Percentiles rank a stretch among this genome's conserved stretches.
Conservation (phyloP, 1,139 yeast genomes). For the Candida tunisiensis region DNA sequence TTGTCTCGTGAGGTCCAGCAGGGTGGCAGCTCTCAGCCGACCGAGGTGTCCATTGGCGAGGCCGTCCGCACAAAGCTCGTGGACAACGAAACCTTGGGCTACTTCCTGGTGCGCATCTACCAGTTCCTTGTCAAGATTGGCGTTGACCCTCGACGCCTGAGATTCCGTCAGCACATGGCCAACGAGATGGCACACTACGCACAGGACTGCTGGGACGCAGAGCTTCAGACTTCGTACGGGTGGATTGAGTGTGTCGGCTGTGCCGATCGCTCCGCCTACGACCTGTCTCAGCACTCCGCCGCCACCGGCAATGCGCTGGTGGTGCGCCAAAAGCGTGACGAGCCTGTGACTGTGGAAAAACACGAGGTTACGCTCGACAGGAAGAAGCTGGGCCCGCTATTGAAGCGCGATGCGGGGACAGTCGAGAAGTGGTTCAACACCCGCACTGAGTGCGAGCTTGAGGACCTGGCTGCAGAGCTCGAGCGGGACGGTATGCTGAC, state of each 20-base stretch:
- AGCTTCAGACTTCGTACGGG: slow-evolving; percentile 86
- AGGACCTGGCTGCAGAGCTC: slow-evolving; percentile 57
- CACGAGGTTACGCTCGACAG: slow-evolving; percentile 77
- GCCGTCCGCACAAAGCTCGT: slow-evolving; percentile 81
- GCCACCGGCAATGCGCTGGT: slow-evolving; percentile 90
- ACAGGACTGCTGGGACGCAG: slow-evolving; percentile 99
- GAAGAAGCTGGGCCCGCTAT: slow-evolving; percentile 94
- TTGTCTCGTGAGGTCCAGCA: slow-evolving; percentile 79
- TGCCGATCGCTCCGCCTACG: slow-evolving; percentile 98
- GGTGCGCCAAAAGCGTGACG: slow-evolving; percentile 77
- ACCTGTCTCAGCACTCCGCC: slow-evolving; percentile 86
- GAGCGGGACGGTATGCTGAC: slow-evolving; percentile 44
- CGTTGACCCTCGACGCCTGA: slow-evolving; percentile 62
- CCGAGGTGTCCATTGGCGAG: slow-evolving; percentile 61
- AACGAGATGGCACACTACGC: slow-evolving; percentile 99
- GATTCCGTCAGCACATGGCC: slow-evolving; percentile 97
- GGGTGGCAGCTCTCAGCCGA: slow-evolving; percentile 58
- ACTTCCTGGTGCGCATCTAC: slow-evolving; percentile 87
- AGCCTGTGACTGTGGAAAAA: slow-evolving; percentile 68
- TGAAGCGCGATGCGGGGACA: slow-evolving; percentile 90
- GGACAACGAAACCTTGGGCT: slow-evolving; percentile 94
- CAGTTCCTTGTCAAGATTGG: slow-evolving; percentile 77
- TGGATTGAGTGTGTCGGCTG: slow-evolving; percentile 99
- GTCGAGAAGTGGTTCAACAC: slow-evolving; percentile 66
- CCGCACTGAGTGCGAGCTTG: slow-evolving; percentile 78